These are phyloP conservation scores for Trametes villosa DNA, from an alignment of 768 basidiomycete genomes.

Conservation along the genomic window DNA sequence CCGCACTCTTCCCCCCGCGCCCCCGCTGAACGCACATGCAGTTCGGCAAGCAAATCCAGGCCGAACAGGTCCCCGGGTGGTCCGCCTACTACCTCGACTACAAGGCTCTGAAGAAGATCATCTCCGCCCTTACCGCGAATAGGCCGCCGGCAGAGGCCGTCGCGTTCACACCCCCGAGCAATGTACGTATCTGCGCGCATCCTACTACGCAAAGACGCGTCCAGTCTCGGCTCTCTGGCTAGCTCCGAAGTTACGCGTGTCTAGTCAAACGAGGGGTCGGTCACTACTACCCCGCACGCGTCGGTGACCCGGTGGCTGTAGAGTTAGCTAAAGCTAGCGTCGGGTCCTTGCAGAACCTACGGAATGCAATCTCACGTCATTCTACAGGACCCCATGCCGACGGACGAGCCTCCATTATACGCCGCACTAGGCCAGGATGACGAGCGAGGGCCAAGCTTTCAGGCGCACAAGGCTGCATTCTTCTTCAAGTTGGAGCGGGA, in stretches of 20 bases:
- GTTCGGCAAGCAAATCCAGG: conserved; percentile 98
- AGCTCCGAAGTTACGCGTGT: no score
- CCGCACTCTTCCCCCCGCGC: conserved; percentile 3
- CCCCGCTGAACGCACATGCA: conserved; percentile 39
- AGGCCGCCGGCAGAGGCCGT: conserved; percentile 91
- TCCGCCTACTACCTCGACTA: conserved; percentile 95
- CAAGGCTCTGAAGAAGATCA: conserved; percentile 98
- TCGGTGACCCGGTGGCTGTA: no score
- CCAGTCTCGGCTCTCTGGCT: conserved; percentile 38
- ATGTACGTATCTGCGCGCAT: conserved; percentile 59
- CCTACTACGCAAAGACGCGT: conserved; percentile 38
- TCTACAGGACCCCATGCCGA: conserved; percentile 23
- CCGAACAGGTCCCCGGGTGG: conserved; percentile 97
- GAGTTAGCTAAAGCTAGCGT: no score
- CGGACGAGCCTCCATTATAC: conserved; percentile 62
- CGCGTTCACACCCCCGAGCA: conserved; percentile 57
- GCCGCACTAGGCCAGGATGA: conserved; percentile 66
- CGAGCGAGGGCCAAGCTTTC: conserved; percentile 83
- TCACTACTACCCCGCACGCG: no score
- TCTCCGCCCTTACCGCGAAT: conserved; percentile 90
- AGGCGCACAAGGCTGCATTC: conserved; percentile 95
- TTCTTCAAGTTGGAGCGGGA: conserved; percentile 99
- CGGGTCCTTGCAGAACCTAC: no score
- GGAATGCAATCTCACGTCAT: conserved; percentile 29
- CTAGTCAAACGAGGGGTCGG: no score